These are phyloP conservation scores for Chlamydomonas applanata DNA, from an alignment of 139 green algal species.

Conservation along the genomic window DNA sequence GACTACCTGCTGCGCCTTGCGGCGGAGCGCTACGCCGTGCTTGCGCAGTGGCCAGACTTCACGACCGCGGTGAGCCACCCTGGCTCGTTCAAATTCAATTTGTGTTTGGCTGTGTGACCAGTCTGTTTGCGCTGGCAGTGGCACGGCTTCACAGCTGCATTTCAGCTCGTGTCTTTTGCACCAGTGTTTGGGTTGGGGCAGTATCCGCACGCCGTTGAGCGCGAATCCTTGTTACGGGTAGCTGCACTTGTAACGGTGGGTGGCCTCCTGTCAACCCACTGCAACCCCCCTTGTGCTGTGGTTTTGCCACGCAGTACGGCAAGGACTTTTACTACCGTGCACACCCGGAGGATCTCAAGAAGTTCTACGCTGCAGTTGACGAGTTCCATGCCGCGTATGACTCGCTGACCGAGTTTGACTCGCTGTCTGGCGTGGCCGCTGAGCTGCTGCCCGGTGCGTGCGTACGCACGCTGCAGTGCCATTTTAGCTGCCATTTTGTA, in stretches of 20 bases:
- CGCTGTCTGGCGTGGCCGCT: constrained; percentile 37
- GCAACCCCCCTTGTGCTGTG: too few relatives aligned
- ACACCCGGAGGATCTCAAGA: constrained; percentile 55
- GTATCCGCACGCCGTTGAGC: not conserved
- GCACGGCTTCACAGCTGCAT: too few relatives aligned
- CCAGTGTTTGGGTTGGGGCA: not conserved
- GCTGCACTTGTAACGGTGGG: not conserved
- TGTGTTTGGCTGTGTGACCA: too few relatives aligned
- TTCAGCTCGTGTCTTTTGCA: too few relatives aligned
- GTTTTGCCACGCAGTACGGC: constrained; percentile 37
- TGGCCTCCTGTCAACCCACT: too few relatives aligned
- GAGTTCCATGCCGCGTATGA: constrained; percentile 49
- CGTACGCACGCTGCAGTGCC: too few relatives aligned
- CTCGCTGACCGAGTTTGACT: constrained; percentile 54
- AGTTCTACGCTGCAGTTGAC: constrained; percentile 54
- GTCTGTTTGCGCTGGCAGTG: too few relatives aligned
- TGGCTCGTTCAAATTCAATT: too few relatives aligned
- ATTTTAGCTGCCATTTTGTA: too few relatives aligned
- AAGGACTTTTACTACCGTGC: constrained; percentile 64
- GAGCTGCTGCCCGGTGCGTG: constrained; percentile 52
- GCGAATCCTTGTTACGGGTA: too few relatives aligned
- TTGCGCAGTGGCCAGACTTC: constrained; percentile 62
- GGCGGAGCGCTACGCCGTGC: constrained; percentile 53
- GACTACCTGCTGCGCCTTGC: constrained; percentile 51
- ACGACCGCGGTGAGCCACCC: constrained; percentile 44